Conservation (phyloP, 345 rosid genomes). For the Eucalyptus fibrosa region DNA sequence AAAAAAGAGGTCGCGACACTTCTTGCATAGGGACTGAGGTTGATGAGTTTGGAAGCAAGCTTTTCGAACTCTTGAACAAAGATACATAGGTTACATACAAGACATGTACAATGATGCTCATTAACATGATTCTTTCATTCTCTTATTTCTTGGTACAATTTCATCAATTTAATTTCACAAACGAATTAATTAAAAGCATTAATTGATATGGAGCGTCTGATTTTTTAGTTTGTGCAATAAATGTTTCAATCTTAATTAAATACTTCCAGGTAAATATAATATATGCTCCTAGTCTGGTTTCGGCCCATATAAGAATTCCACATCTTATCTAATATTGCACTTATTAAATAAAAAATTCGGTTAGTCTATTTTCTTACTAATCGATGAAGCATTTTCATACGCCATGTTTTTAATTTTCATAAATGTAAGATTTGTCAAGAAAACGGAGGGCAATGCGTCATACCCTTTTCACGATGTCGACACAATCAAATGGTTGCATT, state of each 20-base stretch:
- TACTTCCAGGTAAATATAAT: background rate
- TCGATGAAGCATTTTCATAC: background rate
- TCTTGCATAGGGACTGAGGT: background rate
- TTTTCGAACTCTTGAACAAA: background rate
- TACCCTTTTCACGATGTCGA: background rate
- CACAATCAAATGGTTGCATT: background rate
- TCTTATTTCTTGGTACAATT: background rate
- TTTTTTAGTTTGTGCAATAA: background rate
- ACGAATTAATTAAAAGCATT: background rate
- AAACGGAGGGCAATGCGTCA: background rate
- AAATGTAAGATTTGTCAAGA: background rate
- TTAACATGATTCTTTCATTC: background rate
- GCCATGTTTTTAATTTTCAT: background rate
- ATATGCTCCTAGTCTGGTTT: background rate
- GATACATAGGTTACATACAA: background rate
- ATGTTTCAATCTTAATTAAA: background rate
- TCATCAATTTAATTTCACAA: background rate
- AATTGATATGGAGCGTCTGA: background rate
- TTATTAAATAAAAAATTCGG: background rate
- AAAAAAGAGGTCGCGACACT: too few relatives aligned
- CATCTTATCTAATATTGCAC: background rate
- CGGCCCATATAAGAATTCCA: background rate
- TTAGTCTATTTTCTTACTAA: background rate
- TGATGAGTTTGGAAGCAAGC: slow-evolving; percentile 33
- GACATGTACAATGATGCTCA: background rate